Base-by-base conservation (phyloP, 139 green algal genomes). In the Chlamydomonas schloesseri region DNA sequence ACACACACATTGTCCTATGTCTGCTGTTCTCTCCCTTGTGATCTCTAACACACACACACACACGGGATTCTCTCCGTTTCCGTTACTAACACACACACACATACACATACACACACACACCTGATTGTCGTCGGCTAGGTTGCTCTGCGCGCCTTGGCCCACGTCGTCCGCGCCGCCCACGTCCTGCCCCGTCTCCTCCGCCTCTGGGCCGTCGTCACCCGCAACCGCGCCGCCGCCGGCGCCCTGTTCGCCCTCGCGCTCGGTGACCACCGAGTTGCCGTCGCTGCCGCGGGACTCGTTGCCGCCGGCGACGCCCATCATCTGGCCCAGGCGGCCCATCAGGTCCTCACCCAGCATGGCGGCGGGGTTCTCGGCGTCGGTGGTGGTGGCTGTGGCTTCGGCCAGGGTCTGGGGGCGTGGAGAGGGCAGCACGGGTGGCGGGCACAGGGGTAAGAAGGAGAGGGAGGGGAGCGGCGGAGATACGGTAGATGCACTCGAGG, bases 301-400 rank as follows among this genome's bases (percentile, higher is more conserved):
- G 18, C 47, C 31, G 23, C 67, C 79, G 77, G 60, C 62, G 5
- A 83, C 42, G n/a, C 77, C 62, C 62, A 73, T 73, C 42, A 50
- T 50, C 6, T 50, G 42, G 46, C 31, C 65, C 20, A 74, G 42
- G 9, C 28, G 26, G 13, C 13, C 21, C 64, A 76, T 57, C 6
- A 67, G 29, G 31, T 70, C 68, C 20, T 31, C 50, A 13, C 46
- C 15, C 9, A 70, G 53, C 70, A 50, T 47, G 42, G 65, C n/a
- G 1, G 24, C 31, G 31, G 33, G 67, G 81, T 72, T 47, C 69
- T 87, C 69, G 53, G 42, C 81, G 81, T 71, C 81, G 34, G 68
- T 87, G 34, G 81, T 87, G 69, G 81, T 87, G 33, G 81, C 81
- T 0, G 81, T 87, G 4, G 81, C 81, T 69, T 87, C 81, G 29